Evolutionary conservation across 352 stramenopile genomes (phyloP).

Genomic region (Phytophthora pistaciae): DNA sequence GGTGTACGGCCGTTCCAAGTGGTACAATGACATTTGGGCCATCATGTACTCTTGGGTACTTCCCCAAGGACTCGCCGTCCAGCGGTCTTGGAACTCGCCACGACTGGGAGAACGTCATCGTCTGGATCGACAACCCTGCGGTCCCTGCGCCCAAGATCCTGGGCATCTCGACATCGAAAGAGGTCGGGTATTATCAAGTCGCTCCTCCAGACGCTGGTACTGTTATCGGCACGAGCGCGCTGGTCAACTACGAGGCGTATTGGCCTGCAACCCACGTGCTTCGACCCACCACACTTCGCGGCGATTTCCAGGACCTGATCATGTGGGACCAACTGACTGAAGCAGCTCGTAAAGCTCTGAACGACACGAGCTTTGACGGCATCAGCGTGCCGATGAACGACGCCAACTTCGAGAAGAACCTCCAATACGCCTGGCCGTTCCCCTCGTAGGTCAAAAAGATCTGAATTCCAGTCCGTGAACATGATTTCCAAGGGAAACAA

Average conservation of each 20-base stretch:
- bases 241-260: no score
- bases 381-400: slow-evolving; percentile 32
- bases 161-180: slow-evolving; percentile 16
- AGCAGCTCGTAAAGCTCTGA: slow-evolving; percentile 14
- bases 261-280: slow-evolving; percentile 4
- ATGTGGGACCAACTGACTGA: slow-evolving; percentile 9
- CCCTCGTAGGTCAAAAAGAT: neutral
- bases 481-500: neutral
- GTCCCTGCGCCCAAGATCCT: slow-evolving; percentile 6
- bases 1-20: slow-evolving; percentile 22
- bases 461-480: neutral
- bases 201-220: no score
- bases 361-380: slow-evolving; percentile 27
- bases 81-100: slow-evolving; percentile 38
- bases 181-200: slow-evolving; percentile 30
- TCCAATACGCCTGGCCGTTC: slow-evolving; percentile 16
- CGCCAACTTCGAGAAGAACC: slow-evolving; percentile 18
- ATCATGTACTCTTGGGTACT: slow-evolving; percentile 49
- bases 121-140: slow-evolving; percentile 25
- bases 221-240: no score
- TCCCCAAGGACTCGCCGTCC: slow-evolving; percentile 46
- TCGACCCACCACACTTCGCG: slow-evolving; percentile 6
- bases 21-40: slow-evolving; percentile 22
- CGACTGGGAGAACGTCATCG: slow-evolving; percentile 32
- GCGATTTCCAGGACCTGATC: slow-evolving; percentile 13